Evolutionary conservation across 305 asterid genomes (phyloP).

Genomic region (Solanum chacoense): DNA sequence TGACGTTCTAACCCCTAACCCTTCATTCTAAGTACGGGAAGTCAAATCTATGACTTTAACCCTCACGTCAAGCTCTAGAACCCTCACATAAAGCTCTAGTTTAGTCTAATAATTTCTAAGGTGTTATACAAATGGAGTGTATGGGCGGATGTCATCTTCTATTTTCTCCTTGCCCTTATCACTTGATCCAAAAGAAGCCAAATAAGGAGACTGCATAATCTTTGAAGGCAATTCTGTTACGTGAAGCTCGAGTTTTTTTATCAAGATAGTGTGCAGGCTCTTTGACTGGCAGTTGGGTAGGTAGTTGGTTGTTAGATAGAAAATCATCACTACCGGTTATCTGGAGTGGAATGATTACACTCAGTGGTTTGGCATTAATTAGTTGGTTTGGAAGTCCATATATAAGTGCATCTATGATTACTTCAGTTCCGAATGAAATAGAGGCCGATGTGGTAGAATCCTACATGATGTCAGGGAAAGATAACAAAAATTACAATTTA

Average conservation of each 20-base stretch:
- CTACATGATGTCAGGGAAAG: background rate
- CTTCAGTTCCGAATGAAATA: background rate
- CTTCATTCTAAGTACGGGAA: too few species aligned
- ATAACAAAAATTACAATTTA: too few species aligned
- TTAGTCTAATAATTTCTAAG: too few species aligned
- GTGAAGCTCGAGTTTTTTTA: background rate
- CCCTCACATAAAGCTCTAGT: too few species aligned
- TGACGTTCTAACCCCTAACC: too few species aligned
- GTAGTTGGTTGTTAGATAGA: background rate
- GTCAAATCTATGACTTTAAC: too few species aligned
- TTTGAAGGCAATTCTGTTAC: background rate
- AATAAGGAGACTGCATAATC: background rate
- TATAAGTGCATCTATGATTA: background rate
- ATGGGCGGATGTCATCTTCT: background rate
- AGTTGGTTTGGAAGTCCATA: background rate
- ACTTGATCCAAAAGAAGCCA: background rate
- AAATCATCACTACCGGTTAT: too few species aligned
- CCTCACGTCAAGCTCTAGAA: too few species aligned
- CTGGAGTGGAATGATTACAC: background rate
- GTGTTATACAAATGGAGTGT: background rate
- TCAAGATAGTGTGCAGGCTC: background rate
- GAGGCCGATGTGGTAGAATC: background rate
- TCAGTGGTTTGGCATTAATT: background rate
- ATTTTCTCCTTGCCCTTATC: background rate
- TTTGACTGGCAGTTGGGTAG: background rate